phyloP scores from a whole-genome alignment of 306 rosid genomes.

The Mimosa bimucronata region DNA sequence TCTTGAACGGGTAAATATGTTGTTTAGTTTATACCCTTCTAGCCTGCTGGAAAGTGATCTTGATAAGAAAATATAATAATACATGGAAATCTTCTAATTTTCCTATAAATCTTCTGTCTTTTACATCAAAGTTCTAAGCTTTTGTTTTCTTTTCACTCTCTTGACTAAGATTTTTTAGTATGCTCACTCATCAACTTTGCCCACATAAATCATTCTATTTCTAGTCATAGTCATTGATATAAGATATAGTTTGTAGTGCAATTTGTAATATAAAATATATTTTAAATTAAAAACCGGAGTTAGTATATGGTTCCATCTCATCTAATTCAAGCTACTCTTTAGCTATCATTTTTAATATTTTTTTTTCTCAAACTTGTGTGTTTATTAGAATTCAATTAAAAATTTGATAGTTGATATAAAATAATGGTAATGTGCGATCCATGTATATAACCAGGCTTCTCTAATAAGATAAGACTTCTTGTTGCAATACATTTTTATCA shows the following conservation, averaged over 20 bases:
- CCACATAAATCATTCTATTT: background rate
- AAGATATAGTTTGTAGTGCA: too few relatives aligned
- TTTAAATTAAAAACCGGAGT: too few relatives aligned
- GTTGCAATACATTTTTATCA: background rate
- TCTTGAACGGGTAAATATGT: background rate
- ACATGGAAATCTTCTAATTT: background rate
- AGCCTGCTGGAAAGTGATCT: background rate
- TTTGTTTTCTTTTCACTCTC: background rate
- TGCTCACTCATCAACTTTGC: background rate
- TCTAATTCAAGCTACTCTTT: background rate
- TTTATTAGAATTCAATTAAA: too few relatives aligned
- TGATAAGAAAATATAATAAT: background rate
- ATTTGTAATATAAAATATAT: too few relatives aligned
- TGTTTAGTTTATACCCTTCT: background rate
- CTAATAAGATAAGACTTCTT: too few relatives aligned
- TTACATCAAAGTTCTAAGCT: background rate
- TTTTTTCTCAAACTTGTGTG: background rate
- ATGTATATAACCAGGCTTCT: too few relatives aligned
- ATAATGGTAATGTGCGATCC: too few relatives aligned
- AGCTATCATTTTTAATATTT: too few relatives aligned
- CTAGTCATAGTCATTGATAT: too few relatives aligned
- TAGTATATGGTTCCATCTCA: background rate
- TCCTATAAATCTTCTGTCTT: slow-evolving; percentile 1
- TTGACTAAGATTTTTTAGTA: background rate
- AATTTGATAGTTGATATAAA: too few relatives aligned